Evolutionary conservation across 2,329 filamentous ascomycete genomes (phyloP).

Genomic region (Sporothrix sp.): DNA sequence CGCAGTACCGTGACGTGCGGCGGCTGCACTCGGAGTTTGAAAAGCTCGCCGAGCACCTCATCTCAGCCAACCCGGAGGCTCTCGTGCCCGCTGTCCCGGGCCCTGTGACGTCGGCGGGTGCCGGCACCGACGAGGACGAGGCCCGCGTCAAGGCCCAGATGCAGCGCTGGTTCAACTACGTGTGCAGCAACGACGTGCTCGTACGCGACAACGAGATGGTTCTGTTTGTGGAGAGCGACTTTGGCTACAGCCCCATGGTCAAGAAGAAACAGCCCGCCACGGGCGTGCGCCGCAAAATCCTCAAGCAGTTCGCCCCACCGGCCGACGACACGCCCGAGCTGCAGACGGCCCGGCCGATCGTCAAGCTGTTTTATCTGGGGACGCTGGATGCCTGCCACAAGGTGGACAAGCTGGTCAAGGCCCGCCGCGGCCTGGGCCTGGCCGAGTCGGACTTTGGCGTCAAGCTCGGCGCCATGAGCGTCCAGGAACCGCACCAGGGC

Average conservation of each 20-base stretch:
- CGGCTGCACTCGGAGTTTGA: slow-evolving; percentile 91
- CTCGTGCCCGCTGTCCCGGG: slow-evolving; percentile 90
- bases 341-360: slow-evolving; percentile 75
- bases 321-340: slow-evolving; percentile 95
- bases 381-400: slow-evolving; percentile 98
- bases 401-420: slow-evolving; percentile 87
- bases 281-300: slow-evolving; percentile 83
- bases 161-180: slow-evolving; percentile 90
- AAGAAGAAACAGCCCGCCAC: slow-evolving; percentile 95
- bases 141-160: slow-evolving; percentile 75
- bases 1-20: slow-evolving; percentile 94
- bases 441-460: slow-evolving; percentile 89
- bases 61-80: slow-evolving; percentile 94
- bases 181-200: slow-evolving; percentile 84
- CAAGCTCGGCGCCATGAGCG: slow-evolving; percentile 75
- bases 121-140: slow-evolving; percentile 94
- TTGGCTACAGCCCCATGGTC: slow-evolving; percentile 92
- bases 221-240: slow-evolving; percentile 97
- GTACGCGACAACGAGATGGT: slow-evolving; percentile 96
- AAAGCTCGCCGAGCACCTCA: slow-evolving; percentile 91
- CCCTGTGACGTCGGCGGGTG: slow-evolving; percentile 87
- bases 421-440: slow-evolving; percentile 78
- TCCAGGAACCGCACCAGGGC: slow-evolving; percentile 83
- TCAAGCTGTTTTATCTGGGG: slow-evolving; percentile 91
- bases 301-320: slow-evolving; percentile 97